Evolutionary conservation across 495 filamentous ascomycete genomes (phyloP).

Genomic region (Xylaria flabelliformis): DNA sequence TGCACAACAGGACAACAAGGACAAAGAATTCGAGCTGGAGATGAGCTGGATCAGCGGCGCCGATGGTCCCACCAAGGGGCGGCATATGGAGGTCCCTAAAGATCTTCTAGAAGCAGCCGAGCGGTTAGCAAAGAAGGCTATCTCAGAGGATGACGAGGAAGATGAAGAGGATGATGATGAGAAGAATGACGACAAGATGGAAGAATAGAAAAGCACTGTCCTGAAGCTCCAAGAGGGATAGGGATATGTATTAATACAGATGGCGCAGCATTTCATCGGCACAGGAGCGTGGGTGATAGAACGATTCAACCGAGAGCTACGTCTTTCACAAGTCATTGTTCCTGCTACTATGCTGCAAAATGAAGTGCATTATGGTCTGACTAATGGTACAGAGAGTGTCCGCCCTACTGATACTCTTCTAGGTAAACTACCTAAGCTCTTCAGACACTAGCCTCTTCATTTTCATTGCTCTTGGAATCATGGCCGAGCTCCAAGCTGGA

Average conservation of each 20-base stretch:
- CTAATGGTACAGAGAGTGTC: slow-evolving; percentile 8
- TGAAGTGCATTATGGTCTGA: slow-evolving; percentile 8
- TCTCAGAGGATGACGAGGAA: slow-evolving; percentile 79
- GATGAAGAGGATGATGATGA: slow-evolving; percentile 59
- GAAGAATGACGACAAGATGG: slow-evolving; percentile 71
- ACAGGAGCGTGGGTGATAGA: slow-evolving; percentile 19
- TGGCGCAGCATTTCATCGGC: slow-evolving; percentile 14
- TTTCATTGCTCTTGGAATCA: slow-evolving; percentile 5
- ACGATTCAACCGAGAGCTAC: slow-evolving; percentile 20
- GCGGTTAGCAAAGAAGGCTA: slow-evolving; percentile 76
- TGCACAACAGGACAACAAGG: slow-evolving; percentile 93
- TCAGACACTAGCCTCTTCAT: not conserved
- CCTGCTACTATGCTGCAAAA: slow-evolving; percentile 7
- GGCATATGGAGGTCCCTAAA: slow-evolving; percentile 90
- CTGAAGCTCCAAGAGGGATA: not conserved
- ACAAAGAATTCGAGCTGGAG: slow-evolving; percentile 99
- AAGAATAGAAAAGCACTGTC: slow-evolving; percentile 61
- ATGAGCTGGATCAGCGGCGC: slow-evolving; percentile 94
- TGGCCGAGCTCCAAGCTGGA: not conserved
- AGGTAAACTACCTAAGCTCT: slow-evolving; percentile 20
- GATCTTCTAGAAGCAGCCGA: slow-evolving; percentile 90
- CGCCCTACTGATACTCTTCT: slow-evolving; percentile 22
- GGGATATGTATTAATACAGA: slow-evolving; percentile 26
- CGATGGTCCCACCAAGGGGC: slow-evolving; percentile 86
- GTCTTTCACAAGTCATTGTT: slow-evolving; percentile 7